Base-by-base conservation (phyloP, 768 basidiomycete genomes). In the Daedaleopsis nitida region DNA sequence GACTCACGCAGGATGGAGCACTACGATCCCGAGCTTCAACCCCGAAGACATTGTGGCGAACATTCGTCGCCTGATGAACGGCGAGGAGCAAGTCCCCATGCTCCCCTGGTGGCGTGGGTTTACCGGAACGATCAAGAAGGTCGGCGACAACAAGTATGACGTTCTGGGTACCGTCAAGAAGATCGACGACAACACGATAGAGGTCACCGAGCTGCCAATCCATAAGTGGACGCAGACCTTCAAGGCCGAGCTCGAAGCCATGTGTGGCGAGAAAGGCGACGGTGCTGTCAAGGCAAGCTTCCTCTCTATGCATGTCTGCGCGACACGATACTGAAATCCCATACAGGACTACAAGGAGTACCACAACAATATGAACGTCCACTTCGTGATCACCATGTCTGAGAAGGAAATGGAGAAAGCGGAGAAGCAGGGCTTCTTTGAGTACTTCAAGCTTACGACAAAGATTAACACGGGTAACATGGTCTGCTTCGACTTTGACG, bases 91-190 rank as follows among this genome's bases (percentile, higher is more conserved):
- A 65, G 85, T 87, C 14, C 82, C 87, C 0, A 98, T 99, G 92
- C 78, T 83, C 12, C 97, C 97, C 2, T 99, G 97, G 97, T 98
- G 93, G 91, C 87, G 94, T 55, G 96, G 96, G 32, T 98, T 96
- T 77, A 86, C 88, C 69, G 96, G 96, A 43, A 82, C 88, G 39
- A 90, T 98, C 75, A 93, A 86, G 76, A 83, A 84, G 63, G 81
- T 84, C 37, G 83, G 82, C 37, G 94, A 94, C 66, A 86, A 94
- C 80, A 96, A 91, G 75, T 95, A 89, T 71, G 90, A 91, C 37
- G 87, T 92, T 43, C 77, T 78, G 37, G 97, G 97, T 52, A 69
- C 88, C 49, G 83, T 83, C 52, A 82, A 76, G 35, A 95, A 94
- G 78, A 68, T 91, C 70, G 86, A 91, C 72, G 89, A 92, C 63